Evolutionary conservation across 257 asterid genomes (phyloP).

Genomic region (Salvia miltiorrhiza): DNA sequence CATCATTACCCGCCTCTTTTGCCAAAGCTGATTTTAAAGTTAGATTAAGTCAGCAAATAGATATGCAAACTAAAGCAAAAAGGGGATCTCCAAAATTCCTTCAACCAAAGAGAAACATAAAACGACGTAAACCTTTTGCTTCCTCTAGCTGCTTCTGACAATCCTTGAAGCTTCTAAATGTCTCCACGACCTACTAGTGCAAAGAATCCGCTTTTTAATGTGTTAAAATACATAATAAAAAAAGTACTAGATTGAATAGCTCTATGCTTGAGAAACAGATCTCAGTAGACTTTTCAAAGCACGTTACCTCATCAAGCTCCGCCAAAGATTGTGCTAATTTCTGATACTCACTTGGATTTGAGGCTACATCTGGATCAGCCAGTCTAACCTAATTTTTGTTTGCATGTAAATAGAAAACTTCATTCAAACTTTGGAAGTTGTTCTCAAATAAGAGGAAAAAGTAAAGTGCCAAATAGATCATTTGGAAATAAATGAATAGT

Average conservation of each 20-base stretch:
- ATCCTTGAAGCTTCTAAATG: slow-evolving; percentile 67
- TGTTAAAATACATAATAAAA: slow-evolving; percentile 17
- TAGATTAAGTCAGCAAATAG: slow-evolving; percentile 6
- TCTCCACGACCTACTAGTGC: slow-evolving; percentile 70
- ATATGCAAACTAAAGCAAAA: neutral
- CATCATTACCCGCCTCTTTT: slow-evolving; percentile 74
- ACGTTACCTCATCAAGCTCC: slow-evolving; percentile 89
- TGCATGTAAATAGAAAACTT: neutral
- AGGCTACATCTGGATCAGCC: slow-evolving; percentile 90
- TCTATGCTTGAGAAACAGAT: slow-evolving; percentile 9
- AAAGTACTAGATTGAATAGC: neutral
- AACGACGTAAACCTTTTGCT: slow-evolving; percentile 60
- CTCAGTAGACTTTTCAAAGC: slow-evolving; percentile 11
- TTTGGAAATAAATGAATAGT: slow-evolving; percentile 8
- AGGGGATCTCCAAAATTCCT: neutral
- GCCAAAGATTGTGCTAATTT: slow-evolving; percentile 86
- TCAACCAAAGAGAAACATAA: slow-evolving; percentile 13
- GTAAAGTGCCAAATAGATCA: slow-evolving; percentile 11
- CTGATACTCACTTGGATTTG: slow-evolving; percentile 92
- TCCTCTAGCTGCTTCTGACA: slow-evolving; percentile 88
- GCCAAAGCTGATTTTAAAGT: slow-evolving; percentile 53
- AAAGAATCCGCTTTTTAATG: slow-evolving; percentile 18
- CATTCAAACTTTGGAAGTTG: neutral
- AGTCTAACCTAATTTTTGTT: slow-evolving; percentile 55
- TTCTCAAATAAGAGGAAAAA: slow-evolving; percentile 14